Evolutionary conservation across 208 protist genomes (phyloP).

Genomic region (Trypanosoma mega): DNA sequence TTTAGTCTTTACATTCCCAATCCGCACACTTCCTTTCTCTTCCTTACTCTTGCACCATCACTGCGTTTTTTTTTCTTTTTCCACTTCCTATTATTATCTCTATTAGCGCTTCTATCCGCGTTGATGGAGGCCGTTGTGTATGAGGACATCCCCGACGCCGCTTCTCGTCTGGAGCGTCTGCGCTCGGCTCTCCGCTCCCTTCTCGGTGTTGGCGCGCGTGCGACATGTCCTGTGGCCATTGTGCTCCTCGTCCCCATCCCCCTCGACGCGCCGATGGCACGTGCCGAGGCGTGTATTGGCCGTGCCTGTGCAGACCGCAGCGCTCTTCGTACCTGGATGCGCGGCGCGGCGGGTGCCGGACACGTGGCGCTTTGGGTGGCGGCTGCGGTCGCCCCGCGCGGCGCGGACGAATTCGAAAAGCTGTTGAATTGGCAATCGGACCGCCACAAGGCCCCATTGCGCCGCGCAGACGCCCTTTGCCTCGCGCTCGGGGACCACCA

Average conservation of each 20-base stretch:
- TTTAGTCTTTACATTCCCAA: too few species aligned
- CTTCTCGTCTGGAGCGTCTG: constrained; percentile 13
- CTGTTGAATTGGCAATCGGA: constrained; percentile 42
- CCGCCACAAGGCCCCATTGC: constrained; percentile 29
- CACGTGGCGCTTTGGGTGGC: constrained; percentile 15
- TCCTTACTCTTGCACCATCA: background rate
- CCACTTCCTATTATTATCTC: constrained; percentile 4
- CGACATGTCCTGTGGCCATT: constrained; percentile 15
- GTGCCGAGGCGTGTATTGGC: constrained; percentile 3
- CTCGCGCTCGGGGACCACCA: constrained; percentile 27
- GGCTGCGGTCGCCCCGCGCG: constrained; percentile 10
- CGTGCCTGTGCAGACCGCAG: constrained; percentile 13
- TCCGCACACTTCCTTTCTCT: too few species aligned
- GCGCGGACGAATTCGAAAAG: background rate
- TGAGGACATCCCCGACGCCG: constrained; percentile 12
- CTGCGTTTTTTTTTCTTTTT: background rate
- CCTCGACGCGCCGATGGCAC: background rate
- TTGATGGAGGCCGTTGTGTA: constrained; percentile 27
- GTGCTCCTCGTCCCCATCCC: constrained; percentile 17
- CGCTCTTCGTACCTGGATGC: constrained; percentile 15
- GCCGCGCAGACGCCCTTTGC: constrained; percentile 28
- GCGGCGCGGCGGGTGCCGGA: background rate
- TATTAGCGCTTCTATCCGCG: constrained; percentile 8
- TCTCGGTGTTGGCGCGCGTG: background rate
- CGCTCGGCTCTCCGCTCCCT: constrained; percentile 17